Percentiles rank a stretch among this genome's conserved stretches.
Conservation (phyloP, 768 basidiomycete genomes). For the Hortiboletus flavorubellus region DNA sequence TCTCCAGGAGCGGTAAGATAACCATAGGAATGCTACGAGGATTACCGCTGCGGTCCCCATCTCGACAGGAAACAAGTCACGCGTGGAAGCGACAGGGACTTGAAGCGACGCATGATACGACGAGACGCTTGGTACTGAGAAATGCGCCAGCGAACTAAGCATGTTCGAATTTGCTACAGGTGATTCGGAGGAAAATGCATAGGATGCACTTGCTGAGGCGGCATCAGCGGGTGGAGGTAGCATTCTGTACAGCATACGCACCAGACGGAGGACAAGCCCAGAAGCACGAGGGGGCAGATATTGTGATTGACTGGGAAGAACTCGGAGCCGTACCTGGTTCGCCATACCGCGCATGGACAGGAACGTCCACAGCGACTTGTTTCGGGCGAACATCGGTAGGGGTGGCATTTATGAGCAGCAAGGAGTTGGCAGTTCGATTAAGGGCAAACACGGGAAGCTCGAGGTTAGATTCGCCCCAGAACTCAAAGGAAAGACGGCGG, state of each 20-base stretch:
- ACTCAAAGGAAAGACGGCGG: conserved; percentile 31
- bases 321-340: conserved; percentile 17
- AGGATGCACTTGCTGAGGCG: conserved; percentile 2
- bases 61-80: conserved; percentile 34
- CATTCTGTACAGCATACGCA: conserved; percentile 9
- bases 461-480: conserved; percentile 39
- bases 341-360: conserved; percentile 45
- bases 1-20: conserved; percentile 26
- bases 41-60: conserved; percentile 33
- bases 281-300: conserved; percentile 31
- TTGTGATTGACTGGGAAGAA: conserved; percentile 18
- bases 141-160: conserved; percentile 17
- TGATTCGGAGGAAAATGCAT: conserved; percentile 11
- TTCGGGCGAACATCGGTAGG: conserved; percentile 1
- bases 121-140: conserved; percentile 13
- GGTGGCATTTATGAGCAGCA: conserved; percentile 34
- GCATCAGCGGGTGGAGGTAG: conserved; percentile 5
- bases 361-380: conserved; percentile 31
- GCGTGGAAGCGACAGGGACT: conserved; percentile 35
- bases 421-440: conserved; percentile 17
- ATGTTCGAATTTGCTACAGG: conserved; percentile 22
- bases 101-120: conserved; percentile 9
- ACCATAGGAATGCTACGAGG: conserved; percentile 33
- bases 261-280: conserved; percentile 30
- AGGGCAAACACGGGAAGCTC: conserved; percentile 43